A percentile compares a stretch with the other conserved stretches of the same genome.
Evolutionary conservation across 371 early-diverging fungal genomes (phyloP).

Genomic region (Capillidium rhysosporum): DNA sequence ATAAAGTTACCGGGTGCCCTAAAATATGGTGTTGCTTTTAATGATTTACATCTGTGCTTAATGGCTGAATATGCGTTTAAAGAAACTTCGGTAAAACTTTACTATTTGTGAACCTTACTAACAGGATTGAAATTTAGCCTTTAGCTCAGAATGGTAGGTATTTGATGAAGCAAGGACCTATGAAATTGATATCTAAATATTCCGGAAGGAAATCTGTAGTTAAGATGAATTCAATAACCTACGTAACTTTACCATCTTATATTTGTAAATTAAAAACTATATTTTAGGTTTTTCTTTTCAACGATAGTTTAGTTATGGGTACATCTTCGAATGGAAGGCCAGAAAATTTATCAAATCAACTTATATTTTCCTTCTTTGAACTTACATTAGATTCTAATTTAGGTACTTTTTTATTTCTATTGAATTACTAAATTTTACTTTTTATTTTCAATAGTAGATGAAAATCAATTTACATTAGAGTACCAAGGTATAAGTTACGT

Average conservation of each 20-base stretch:
- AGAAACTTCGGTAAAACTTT: background rate
- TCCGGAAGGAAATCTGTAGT: background rate
- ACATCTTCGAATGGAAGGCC: background rate
- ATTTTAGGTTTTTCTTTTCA: constrained; percentile 3
- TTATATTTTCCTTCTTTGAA: background rate
- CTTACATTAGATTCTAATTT: background rate
- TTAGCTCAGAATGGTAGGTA: constrained; percentile 4
- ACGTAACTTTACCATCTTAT: background rate
- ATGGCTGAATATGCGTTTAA: background rate
- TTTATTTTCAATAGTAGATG: background rate
- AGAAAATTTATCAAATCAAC: background rate
- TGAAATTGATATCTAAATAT: background rate
- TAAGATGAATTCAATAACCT: background rate
- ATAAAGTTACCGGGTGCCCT: background rate
- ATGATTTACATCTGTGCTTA: background rate
- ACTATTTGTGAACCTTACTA: background rate
- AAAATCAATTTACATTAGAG: background rate
- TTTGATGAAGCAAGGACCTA: background rate
- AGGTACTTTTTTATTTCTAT: background rate
- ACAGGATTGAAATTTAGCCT: background rate
- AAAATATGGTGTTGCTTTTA: background rate
- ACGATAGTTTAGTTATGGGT: constrained; percentile 1
- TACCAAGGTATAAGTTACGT: background rate
- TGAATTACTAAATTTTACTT: background rate
- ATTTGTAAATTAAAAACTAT: background rate